These are phyloP conservation scores for Babesia divergens DNA, from an alignment of 169 alveolate species.

Conservation along the genomic window DNA sequence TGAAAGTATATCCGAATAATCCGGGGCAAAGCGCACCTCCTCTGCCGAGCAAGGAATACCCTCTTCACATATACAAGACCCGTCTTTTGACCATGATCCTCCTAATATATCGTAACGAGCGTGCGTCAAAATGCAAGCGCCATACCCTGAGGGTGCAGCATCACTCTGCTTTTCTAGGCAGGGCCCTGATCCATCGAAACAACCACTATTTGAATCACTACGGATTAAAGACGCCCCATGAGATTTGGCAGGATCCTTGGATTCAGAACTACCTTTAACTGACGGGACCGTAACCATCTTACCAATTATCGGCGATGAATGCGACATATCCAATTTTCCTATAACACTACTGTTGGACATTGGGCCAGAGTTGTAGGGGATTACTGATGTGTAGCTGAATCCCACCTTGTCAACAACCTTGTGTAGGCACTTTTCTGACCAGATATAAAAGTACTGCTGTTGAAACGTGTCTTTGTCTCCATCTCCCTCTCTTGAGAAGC, in stretches of 20 bases:
- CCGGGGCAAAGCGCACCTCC: slow-evolving; percentile 19
- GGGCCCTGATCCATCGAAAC: background rate
- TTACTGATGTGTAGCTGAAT: background rate
- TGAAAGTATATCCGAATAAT: slow-evolving; percentile 12
- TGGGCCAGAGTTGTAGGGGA: background rate
- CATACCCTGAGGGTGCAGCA: background rate
- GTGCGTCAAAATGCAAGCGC: background rate
- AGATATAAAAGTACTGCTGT: slow-evolving; percentile 29
- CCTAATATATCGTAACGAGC: background rate
- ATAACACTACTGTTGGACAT: background rate
- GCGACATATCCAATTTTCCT: background rate
- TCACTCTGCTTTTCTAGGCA: background rate
- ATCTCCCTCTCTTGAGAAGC: slow-evolving; percentile 24
- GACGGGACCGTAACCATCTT: too few species aligned
- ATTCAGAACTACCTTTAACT: too few species aligned
- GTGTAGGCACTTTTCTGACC: slow-evolving; percentile 39
- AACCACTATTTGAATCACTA: too few species aligned
- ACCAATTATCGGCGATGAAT: background rate
- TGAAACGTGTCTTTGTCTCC: background rate
- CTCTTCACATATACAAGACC: slow-evolving; percentile 44
- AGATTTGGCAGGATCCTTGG: slow-evolving; percentile 1
- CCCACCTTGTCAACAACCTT: background rate
- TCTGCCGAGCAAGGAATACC: slow-evolving; percentile 37
- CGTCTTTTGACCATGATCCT: slow-evolving; percentile 38
- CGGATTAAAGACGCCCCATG: too few species aligned